Base-by-base conservation (phyloP, 2,329 filamentous ascomycete genomes). In the Aspergillus ibericus region DNA sequence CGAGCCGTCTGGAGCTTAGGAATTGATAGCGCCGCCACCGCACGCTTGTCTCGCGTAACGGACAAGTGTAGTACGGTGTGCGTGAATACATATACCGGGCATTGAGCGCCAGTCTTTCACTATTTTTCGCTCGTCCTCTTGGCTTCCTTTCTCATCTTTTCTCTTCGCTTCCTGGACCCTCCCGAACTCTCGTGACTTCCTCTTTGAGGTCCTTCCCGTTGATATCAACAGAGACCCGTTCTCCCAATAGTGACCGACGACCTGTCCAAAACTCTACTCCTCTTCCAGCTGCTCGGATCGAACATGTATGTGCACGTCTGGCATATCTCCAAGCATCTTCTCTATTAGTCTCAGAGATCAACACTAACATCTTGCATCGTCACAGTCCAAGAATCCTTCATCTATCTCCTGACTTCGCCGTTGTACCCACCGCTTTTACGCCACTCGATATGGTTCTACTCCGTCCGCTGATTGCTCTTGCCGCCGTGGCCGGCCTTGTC, bases 401-500 rank as follows among this genome's bases (percentile, higher is more conserved):
- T 46, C 38, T 35, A 48, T 38, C 25, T 16, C 9, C 27, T 27
- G 20, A 27, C 18, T 25, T 18, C 50, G 13, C 20, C 22, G 22
- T 47, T 35, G 35, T 60, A 47, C 22, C 54, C 54, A 58, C 58
- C 47, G 22, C 50, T 15, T 52, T 32, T 22, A 48, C 20, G 53
- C 58, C 61, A 42, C 35, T 46, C 59, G 66, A 49, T 8, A 73
- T 71, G 68, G 51, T 70, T 60, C 42, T 63, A 18, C 64, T 63
- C 55, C 70, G 61, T 55, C 69, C 65, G 35, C 56, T 79, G 20
- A 60, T 77, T 56, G 63, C 68, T 47, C 56, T 78, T 48, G 64
- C 71, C 58, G 69, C 70, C 27, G 58, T 71, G 46, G 67, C 59
- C 16, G 62, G 68, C 42, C 55, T 78, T 58, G 74, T 66, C 35